Percentiles rank a stretch among this genome's conserved stretches.
phyloP scores from a whole-genome alignment of 2,329 filamentous ascomycete species.

The Diaporthe amygdali region DNA sequence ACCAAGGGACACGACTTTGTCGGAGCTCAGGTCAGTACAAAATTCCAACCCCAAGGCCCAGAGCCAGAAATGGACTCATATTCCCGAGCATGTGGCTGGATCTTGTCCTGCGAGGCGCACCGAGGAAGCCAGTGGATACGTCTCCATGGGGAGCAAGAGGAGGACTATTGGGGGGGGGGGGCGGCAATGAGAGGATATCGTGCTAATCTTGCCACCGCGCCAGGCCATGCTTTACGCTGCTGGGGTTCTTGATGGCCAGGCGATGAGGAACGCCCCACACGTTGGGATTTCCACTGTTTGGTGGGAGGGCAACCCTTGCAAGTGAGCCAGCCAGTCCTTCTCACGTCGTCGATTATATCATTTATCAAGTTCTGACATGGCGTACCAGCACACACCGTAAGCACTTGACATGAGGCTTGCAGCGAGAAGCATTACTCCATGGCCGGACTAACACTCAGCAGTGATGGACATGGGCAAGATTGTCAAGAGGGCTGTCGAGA shows the following conservation, averaged over 20 bases:
- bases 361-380: constrained; percentile 22
- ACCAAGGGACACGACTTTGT: constrained; percentile 90
- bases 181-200: no score
- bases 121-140: no score
- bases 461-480: constrained; percentile 87
- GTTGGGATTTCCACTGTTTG: constrained; percentile 91
- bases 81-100: no score
- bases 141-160: no score
- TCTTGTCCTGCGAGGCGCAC: no score
- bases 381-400: constrained; percentile 53
- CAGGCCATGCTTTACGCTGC: constrained; percentile 95
- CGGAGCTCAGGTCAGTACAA: constrained; percentile 73
- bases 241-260: constrained; percentile 80
- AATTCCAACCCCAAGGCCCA: background rate
- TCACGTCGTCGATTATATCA: background rate
- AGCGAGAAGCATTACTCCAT: background rate
- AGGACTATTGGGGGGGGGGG: background rate
- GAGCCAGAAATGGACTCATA: no score
- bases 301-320: constrained; percentile 98
- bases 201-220: background rate
- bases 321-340: constrained; percentile 56
- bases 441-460: constrained; percentile 37
- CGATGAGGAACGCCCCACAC: constrained; percentile 90
- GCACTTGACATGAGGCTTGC: constrained; percentile 25
- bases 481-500: constrained; percentile 81